phyloP scores from a whole-genome alignment of 805 yeast genomes.

The Dipodascopsis tothii region DNA sequence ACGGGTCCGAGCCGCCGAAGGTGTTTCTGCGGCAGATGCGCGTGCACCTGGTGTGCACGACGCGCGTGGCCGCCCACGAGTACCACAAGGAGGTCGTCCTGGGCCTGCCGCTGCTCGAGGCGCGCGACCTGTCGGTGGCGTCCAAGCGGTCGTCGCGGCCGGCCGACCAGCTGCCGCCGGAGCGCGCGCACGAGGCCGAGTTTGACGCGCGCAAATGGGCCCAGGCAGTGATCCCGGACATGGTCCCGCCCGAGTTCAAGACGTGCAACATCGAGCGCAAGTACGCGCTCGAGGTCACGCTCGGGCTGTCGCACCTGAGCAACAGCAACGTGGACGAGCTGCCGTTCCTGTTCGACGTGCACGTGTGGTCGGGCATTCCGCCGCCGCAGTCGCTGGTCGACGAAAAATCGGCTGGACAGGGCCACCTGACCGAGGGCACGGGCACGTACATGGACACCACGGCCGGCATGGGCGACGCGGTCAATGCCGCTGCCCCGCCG shows the following conservation, averaged over 20 bases:
- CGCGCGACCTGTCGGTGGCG: slow-evolving; percentile 20
- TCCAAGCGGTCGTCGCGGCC: not conserved
- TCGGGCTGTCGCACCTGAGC: slow-evolving; percentile 22
- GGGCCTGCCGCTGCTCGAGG: slow-evolving; percentile 23
- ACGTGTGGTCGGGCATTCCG: slow-evolving; percentile 18
- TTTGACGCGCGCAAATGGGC: slow-evolving; percentile 5
- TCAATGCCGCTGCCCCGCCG: no score
- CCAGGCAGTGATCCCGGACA: slow-evolving; percentile 33
- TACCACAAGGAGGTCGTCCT: slow-evolving; percentile 17
- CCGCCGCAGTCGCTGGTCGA: slow-evolving; percentile 17
- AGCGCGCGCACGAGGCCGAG: slow-evolving; percentile 10
- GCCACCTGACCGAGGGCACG: no score
- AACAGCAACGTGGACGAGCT: slow-evolving; percentile 3
- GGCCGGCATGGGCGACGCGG: no score
- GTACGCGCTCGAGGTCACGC: slow-evolving; percentile 36
- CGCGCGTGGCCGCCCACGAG: slow-evolving; percentile 29
- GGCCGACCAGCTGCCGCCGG: not conserved
- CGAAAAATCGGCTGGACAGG: no score
- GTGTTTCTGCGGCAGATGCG: slow-evolving; percentile 39
- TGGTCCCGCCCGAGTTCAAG: slow-evolving; percentile 47
- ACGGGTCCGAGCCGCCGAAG: slow-evolving; percentile 41
- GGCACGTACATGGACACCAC: no score
- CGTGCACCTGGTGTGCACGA: slow-evolving; percentile 30
- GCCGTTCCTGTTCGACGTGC: slow-evolving; percentile 7
- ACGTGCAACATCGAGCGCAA: slow-evolving; percentile 48